Evolutionary conservation across 805 yeast genomes (phyloP).

Genomic region (Alloascoidea africana): DNA sequence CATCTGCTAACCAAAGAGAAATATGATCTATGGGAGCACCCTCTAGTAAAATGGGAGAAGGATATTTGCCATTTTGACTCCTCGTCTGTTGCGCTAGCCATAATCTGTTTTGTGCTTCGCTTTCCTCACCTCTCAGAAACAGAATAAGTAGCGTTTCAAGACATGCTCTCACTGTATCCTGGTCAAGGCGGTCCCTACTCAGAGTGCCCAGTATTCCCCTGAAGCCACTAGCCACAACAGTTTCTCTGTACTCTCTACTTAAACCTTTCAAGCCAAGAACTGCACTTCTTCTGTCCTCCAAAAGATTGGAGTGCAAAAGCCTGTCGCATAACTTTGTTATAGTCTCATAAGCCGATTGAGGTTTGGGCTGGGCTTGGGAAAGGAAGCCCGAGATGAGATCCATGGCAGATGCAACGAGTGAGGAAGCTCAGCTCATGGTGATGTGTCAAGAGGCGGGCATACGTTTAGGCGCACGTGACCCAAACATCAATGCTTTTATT

Average conservation of each 20-base stretch:
- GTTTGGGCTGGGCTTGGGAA: constrained; percentile 29
- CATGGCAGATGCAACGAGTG: constrained; percentile 1
- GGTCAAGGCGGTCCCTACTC: constrained; percentile 50
- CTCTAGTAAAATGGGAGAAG: constrained; percentile 51
- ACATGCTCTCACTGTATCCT: constrained; percentile 59
- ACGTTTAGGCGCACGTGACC: too few relatives aligned
- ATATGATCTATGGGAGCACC: constrained; percentile 55
- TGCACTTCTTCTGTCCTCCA: constrained; percentile 84
- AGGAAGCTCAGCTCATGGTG: too few relatives aligned
- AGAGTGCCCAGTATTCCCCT: constrained; percentile 57
- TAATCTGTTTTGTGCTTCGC: constrained; percentile 39
- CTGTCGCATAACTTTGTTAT: constrained; percentile 84
- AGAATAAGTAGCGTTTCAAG: constrained; percentile 75
- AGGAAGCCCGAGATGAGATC: constrained; percentile 21
- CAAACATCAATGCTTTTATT: too few relatives aligned
- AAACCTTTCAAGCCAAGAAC: constrained; percentile 80
- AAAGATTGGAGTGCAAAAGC: constrained; percentile 61
- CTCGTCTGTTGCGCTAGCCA: constrained; percentile 69
- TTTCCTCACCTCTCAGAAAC: constrained; percentile 47
- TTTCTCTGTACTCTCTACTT: constrained; percentile 77
- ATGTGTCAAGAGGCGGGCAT: too few relatives aligned
- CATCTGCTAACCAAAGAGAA: constrained; percentile 92
- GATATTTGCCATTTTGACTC: constrained; percentile 61
- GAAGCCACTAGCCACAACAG: constrained; percentile 78
- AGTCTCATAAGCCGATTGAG: constrained; percentile 60